Percentiles rank a stretch among this genome's conserved stretches.
Evolutionary conservation across 2,329 filamentous ascomycete species (phyloP).

Genomic region (Sarocladium oryzae): DNA sequence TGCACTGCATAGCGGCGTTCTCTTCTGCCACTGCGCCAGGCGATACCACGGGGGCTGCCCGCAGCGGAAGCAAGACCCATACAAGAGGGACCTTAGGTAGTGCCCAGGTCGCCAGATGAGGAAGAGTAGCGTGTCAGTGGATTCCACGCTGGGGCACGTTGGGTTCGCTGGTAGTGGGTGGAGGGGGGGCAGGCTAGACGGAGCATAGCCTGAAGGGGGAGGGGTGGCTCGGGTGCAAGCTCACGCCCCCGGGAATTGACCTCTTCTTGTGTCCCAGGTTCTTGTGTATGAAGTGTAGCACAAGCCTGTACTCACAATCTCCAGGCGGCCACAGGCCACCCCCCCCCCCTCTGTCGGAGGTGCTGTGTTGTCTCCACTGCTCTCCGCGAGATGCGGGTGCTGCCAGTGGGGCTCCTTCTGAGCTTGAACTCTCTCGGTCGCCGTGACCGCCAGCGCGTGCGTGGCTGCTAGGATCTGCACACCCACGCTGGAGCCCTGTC

Average conservation of each 20-base stretch:
- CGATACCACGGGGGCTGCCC: constrained; percentile 1
- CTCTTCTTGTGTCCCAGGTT: neutral
- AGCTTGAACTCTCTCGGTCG: constrained; percentile 6
- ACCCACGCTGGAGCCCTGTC: constrained; percentile 5
- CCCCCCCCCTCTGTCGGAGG: no score
- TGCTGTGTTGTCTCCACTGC: no score
- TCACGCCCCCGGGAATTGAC: constrained; percentile 2
- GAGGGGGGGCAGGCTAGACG: neutral
- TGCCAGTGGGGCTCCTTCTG: neutral
- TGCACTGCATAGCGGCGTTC: no score
- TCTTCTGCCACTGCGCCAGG: no score
- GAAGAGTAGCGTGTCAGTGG: constrained; percentile 7
- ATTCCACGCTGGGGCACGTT: constrained; percentile 2
- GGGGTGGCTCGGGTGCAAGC: constrained; percentile 5
- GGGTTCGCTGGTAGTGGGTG: neutral
- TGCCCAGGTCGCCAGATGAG: neutral
- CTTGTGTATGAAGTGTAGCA: no score
- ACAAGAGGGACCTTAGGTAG: neutral
- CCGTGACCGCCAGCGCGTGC: neutral
- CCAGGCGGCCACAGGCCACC: no score
- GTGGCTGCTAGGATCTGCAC: constrained; percentile 8
- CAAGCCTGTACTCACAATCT: no score
- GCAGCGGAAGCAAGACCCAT: neutral
- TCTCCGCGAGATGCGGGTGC: neutral
- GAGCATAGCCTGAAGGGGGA: neutral